Evolutionary conservation across 208 protist species (phyloP), one percentile per base, ranked within the genome.

Genomic region (Acanthamoeba sp.): DNA sequence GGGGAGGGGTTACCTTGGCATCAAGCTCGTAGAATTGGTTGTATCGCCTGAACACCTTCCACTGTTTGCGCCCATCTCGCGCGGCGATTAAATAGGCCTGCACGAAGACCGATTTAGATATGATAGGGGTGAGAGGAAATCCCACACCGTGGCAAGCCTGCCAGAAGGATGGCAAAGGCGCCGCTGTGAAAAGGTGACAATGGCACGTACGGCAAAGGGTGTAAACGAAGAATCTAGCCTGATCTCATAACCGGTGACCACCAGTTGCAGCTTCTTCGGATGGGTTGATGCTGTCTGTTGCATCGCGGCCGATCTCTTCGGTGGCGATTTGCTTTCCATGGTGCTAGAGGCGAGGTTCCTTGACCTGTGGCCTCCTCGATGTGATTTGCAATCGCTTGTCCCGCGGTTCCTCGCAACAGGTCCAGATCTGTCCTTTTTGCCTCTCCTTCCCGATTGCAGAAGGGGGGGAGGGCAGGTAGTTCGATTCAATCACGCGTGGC

Each of bases 11-110:
- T 29, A 93, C 88, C 88, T 93, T 93, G 40, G 48, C 34, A 42
- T 93, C 62, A 24, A 93, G 64, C 59, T 93, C 88, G 48, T 29
- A 76, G 40, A 93, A 93, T 29, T 93, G 88, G n/a, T 93, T 93
- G 57, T 93, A 93, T 4, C 88, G 52, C 14, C 88, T 36, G 36
- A 62, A 93, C 40, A 93, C 62, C 10, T 78, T 69, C 59, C 62
- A 93, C 10, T 50, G 32, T 4, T 55, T 78, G 18, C 62, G n/a
- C 14, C 62, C 62, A 27, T 78, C 64, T 27, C 62, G 52, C 42
- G 78, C 62, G 18, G 27, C 40, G 10, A 93, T 93, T 6, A 76
- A 34, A 36, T 93, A 93, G 57, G 88, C 88, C 88, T 93, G 52
- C 18, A n/a, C n/a, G n/a, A n/a, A n/a, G n/a, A n/a, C n/a, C n/a